Conservation (phyloP, 441 rosid genomes). For the Adansonia grandidieri region DNA sequence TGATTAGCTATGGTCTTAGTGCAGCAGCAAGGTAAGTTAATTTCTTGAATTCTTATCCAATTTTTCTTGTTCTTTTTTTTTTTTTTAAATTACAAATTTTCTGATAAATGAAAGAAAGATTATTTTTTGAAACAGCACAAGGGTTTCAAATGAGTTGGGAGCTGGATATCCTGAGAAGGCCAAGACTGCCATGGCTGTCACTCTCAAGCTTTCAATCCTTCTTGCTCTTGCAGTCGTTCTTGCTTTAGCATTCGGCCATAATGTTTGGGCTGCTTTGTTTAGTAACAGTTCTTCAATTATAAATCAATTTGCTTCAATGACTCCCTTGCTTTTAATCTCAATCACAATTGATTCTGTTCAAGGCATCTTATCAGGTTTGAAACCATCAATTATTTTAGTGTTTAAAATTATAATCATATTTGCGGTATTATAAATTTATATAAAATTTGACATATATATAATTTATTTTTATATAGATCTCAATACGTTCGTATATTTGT, state of each 20-base stretch:
- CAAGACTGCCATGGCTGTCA: conserved; percentile 58
- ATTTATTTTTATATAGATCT: background rate
- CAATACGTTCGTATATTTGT: no score
- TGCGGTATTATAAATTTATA: background rate
- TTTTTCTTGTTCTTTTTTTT: no score
- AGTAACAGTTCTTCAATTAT: conserved; percentile 47
- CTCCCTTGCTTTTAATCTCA: conserved; percentile 56
- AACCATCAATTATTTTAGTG: background rate
- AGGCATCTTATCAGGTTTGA: conserved; percentile 66
- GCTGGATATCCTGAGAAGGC: conserved; percentile 57
- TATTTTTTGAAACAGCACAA: background rate
- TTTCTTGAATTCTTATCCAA: no score
- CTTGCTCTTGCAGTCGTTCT: conserved; percentile 50
- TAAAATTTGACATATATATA: background rate
- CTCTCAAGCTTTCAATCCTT: conserved; percentile 59
- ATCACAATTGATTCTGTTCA: conserved; percentile 63
- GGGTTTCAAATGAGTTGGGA: conserved; percentile 80
- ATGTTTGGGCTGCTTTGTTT: conserved; percentile 63
- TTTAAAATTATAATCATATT: background rate
- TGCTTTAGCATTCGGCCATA: conserved; percentile 58
- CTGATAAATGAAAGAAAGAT: no score
- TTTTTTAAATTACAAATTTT: no score
- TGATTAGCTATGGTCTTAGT: conserved; percentile 65
- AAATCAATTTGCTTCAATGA: conserved; percentile 52
- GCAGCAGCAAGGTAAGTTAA: conserved; percentile 65